These are phyloP conservation scores for Aspergillus jensenii DNA, from an alignment of 2,329 filamentous ascomycete species.

Conservation along the genomic window DNA sequence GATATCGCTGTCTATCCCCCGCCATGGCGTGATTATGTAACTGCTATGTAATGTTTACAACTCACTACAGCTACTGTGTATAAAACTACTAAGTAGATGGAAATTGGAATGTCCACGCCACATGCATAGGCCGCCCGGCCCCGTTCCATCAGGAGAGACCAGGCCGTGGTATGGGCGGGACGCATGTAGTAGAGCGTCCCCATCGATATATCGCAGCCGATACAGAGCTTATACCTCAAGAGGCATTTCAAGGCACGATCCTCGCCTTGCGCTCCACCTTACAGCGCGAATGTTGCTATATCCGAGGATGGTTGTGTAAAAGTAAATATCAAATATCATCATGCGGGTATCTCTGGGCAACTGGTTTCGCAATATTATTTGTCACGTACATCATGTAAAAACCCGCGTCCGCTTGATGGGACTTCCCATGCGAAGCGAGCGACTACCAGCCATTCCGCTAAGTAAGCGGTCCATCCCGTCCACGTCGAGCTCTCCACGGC, in stretches of 20 bases:
- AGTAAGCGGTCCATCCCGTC: conserved; percentile 50
- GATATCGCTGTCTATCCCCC: background rate
- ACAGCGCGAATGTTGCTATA: conserved; percentile 42
- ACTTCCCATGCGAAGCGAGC: conserved; percentile 34
- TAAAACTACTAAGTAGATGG: background rate
- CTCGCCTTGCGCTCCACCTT: conserved; percentile 56
- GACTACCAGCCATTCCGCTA: conserved; percentile 40
- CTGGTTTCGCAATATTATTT: conserved; percentile 11
- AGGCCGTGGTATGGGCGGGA: conserved; percentile 8
- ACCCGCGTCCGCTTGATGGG: conserved; percentile 38
- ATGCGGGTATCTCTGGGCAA: conserved; percentile 29
- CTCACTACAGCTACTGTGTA: background rate
- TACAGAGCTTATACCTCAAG: conserved; percentile 50
- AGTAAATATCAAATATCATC: conserved; percentile 8
- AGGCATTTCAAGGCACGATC: conserved; percentile 50
- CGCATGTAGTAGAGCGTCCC: background rate
- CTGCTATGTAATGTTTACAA: background rate
- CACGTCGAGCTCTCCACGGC: conserved; percentile 45
- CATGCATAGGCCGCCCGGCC: conserved; percentile 3
- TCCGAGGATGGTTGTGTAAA: conserved; percentile 7
- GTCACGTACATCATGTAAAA: conserved; percentile 28
- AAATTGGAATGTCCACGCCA: conserved; percentile 9
- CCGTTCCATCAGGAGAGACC: background rate
- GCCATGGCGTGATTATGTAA: background rate
- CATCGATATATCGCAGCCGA: conserved; percentile 52